Conservation (phyloP, 768 basidiomycete species). For the Leccinum fibrillosum region DNA sequence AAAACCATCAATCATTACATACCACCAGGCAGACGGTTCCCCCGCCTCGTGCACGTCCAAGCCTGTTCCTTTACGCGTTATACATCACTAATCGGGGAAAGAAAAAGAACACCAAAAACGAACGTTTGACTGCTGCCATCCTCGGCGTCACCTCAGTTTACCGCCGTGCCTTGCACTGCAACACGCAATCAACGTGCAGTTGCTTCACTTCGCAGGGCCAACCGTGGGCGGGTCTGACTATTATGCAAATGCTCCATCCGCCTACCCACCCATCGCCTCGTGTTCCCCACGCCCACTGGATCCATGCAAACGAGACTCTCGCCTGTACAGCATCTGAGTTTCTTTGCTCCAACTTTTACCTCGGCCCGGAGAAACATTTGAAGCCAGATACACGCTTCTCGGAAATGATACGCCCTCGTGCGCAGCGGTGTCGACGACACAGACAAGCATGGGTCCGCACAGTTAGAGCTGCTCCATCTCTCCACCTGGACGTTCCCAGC, state of each 20-base stretch:
- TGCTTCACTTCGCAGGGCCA: background rate
- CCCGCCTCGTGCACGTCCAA: background rate
- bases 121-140: background rate
- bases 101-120: background rate
- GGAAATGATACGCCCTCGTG: background rate
- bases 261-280: conserved; percentile 17
- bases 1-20: background rate
- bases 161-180: background rate
- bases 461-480: background rate
- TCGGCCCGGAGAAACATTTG: background rate
- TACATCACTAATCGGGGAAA: background rate
- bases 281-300: conserved; percentile 13
- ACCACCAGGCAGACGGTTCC: background rate
- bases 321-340: conserved; percentile 3
- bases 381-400: background rate
- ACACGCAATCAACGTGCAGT: background rate
- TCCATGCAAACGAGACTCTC: background rate
- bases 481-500: background rate
- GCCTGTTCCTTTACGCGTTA: background rate
- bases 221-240: background rate
- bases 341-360: conserved; percentile 16
- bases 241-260: background rate
- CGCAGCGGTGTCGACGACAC: background rate
- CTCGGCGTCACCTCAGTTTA: background rate
- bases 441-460: background rate